Evolutionary conservation across 192 early-diverging fungal genomes (phyloP).

Genomic region (Coemansia furcata): DNA sequence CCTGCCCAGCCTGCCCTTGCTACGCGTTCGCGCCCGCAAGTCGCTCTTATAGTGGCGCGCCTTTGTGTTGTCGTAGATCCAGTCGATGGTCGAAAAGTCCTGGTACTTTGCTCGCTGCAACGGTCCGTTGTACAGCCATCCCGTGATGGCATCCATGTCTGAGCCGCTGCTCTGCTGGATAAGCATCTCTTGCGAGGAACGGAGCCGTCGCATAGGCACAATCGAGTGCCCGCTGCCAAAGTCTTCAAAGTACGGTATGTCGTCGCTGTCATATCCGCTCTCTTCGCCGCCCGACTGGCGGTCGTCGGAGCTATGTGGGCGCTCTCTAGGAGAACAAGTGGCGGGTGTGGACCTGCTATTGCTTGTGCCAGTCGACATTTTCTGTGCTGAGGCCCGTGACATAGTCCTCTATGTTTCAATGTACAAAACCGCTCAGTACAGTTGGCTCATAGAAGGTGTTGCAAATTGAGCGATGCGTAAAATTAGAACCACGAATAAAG

Average conservation of each 20-base stretch:
- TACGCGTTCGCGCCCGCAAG: slow-evolving; percentile 15
- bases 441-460: slow-evolving; percentile 3
- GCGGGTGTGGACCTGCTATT: not conserved
- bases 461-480: not conserved
- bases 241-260: slow-evolving; percentile 25
- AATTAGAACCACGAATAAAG: not conserved
- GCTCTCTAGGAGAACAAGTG: not conserved
- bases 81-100: slow-evolving; percentile 55
- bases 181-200: slow-evolving; percentile 41
- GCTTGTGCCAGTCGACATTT: not conserved
- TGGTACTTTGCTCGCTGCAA: slow-evolving; percentile 51
- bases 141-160: slow-evolving; percentile 48
- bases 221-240: slow-evolving; percentile 8
- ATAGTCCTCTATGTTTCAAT: not conserved
- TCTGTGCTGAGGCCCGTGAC: not conserved
- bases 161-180: slow-evolving; percentile 13
- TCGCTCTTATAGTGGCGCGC: slow-evolving; percentile 33
- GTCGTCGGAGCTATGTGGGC: not conserved
- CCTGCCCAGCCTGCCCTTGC: slow-evolving; percentile 9
- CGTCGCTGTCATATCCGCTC: slow-evolving; percentile 6
- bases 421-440: not conserved
- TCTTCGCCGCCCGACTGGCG: not conserved
- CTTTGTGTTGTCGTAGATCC: slow-evolving; percentile 53
- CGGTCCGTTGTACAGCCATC: slow-evolving; percentile 52
- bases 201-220: slow-evolving; percentile 31